Evolutionary conservation across 2,329 filamentous ascomycete genomes (phyloP), one percentile per base, ranked within the genome.

Genomic region (Lasiodiplodia sp.): DNA sequence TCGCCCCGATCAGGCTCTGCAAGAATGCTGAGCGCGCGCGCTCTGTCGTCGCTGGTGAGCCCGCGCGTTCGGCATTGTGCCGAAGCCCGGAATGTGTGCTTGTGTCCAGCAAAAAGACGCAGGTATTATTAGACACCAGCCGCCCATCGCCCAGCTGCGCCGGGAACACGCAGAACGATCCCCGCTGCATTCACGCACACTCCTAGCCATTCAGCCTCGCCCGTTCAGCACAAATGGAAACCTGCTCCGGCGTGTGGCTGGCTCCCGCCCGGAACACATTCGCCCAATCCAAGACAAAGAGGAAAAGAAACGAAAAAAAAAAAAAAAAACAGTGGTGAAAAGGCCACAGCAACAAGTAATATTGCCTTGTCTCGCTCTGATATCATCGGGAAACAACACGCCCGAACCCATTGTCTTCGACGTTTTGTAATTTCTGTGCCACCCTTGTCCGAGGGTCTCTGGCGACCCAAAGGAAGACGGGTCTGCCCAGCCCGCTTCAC

Each of bases 401-500:
- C 44, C 44, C 44, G 31, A 57, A 25, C 44, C 47, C 40, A 52
- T 64, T 64, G 60, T 64, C 60, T 64, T 64, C 60, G 38, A 64
- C n/a, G 60, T 64, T 64, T 64, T 64, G 60, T 64, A 64, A 64
- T 64, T 64, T 47, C 60, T 64, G 60, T 64, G 60, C 60, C 60
- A 64, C 60, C 60, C 47, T 51, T 64, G 38, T 60, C 57, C 57
- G 10, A 60, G 57, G 57, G 21, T 60, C 23, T 58, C 16, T 57
- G 44, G 28, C 28, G 44, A n/a, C 37, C 60, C 44, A 38, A 52
- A 38, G 60, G 18, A 37, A 10, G 44, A 44, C 40, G 21, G 28
- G 47, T n/a, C 44, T 49, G 60, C 60, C 25, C 60, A 52, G 60
- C 44, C 55, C 60, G 60, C 44, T 47, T 47, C 44, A 52, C 47